phyloP scores from a whole-genome alignment of 257 asterid genomes.

The Ajuga chamaepitys region DNA sequence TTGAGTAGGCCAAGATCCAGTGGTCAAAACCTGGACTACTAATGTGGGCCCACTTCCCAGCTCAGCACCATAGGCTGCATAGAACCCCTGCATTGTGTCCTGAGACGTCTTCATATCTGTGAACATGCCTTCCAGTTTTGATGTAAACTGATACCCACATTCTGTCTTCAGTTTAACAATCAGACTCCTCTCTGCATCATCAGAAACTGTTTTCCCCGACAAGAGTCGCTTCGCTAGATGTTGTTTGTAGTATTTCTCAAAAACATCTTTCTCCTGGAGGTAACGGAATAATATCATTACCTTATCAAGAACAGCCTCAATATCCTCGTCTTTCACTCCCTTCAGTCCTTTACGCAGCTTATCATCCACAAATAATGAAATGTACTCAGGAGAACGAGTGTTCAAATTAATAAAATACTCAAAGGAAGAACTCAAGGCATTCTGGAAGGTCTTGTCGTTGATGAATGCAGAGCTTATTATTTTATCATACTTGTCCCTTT shows the following conservation, averaged over 20 bases:
- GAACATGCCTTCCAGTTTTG: constrained; percentile 88
- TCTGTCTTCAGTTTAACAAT: constrained; percentile 82
- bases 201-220: constrained; percentile 79
- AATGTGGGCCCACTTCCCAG: constrained; percentile 57
- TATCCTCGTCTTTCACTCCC: constrained; percentile 84
- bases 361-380: constrained; percentile 79
- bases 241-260: constrained; percentile 88
- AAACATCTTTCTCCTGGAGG: constrained; percentile 89
- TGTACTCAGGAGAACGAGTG: constrained; percentile 86
- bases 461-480: constrained; percentile 54
- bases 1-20: constrained; percentile 92
- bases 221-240: constrained; percentile 86
- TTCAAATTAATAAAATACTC: constrained; percentile 81
- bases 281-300: constrained; percentile 90
- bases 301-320: constrained; percentile 73
- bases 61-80: constrained; percentile 49
- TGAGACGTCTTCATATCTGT: constrained; percentile 93
- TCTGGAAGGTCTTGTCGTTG: constrained; percentile 83
- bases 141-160: constrained; percentile 86
- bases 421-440: constrained; percentile 82
- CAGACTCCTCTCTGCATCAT: constrained; percentile 85
- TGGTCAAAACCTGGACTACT: constrained; percentile 77
- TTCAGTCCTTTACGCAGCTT: constrained; percentile 76
- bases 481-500: constrained; percentile 74
- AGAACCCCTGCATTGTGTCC: constrained; percentile 85